Evolutionary conservation across 257 asterid species (phyloP).

Genomic region (Thymus quinquecostatus): DNA sequence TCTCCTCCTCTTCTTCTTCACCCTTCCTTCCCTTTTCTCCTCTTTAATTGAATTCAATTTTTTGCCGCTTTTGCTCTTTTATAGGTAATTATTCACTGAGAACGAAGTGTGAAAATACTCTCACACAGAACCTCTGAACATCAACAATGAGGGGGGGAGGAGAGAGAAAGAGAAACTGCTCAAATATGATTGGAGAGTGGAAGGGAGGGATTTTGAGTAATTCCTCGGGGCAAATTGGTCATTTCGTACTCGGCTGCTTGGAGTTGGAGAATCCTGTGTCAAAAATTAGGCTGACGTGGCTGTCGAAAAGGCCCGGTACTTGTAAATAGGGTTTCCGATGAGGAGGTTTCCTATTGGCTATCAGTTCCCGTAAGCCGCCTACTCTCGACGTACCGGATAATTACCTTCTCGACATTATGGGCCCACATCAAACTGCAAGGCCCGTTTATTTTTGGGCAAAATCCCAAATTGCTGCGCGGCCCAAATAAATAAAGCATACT

Average conservation of each 20-base stretch:
- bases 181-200: slow-evolving; percentile 27
- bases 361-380: background rate
- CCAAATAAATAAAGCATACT: background rate
- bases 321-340: background rate
- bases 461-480: background rate
- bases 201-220: slow-evolving; percentile 13
- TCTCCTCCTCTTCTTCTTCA: background rate
- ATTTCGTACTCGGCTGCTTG: slow-evolving; percentile 26
- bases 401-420: background rate
- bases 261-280: slow-evolving; percentile 25
- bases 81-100: slow-evolving; percentile 3
- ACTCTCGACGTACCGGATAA: slow-evolving; percentile 9
- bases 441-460: background rate
- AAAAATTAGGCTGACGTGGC: slow-evolving; percentile 38
- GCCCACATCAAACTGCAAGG: background rate
- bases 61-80: slow-evolving; percentile 22
- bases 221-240: slow-evolving; percentile 25
- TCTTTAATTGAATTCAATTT: background rate
- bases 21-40: background rate
- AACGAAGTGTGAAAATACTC: slow-evolving; percentile 24
- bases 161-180: slow-evolving; percentile 26
- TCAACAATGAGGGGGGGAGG: slow-evolving; percentile 30
- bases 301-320: slow-evolving; percentile 23
- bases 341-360: background rate
- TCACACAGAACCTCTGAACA: slow-evolving; percentile 35